Evolutionary conservation across 2,329 filamentous ascomycete genomes (phyloP).

Genomic region (Emericellopsis cladophorae): DNA sequence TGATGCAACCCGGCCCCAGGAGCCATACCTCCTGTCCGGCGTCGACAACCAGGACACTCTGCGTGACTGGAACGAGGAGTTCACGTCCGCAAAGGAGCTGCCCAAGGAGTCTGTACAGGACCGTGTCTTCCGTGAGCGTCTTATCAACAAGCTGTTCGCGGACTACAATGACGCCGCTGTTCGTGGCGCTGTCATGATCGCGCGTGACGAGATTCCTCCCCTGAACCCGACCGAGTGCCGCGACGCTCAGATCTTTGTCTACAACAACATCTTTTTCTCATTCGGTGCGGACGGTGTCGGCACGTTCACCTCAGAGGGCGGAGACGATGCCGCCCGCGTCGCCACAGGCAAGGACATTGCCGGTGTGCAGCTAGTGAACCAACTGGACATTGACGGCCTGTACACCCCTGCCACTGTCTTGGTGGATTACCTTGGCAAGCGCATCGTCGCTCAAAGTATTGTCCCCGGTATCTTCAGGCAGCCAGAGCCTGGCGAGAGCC

Average conservation of each 20-base stretch:
- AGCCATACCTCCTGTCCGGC: slow-evolving; percentile 80
- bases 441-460: slow-evolving; percentile 94
- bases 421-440: slow-evolving; percentile 92
- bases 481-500: slow-evolving; percentile 90
- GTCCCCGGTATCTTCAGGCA: slow-evolving; percentile 99
- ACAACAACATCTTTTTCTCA: slow-evolving; percentile 99
- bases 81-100: slow-evolving; percentile 90
- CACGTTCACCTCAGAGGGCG: slow-evolving; percentile 91
- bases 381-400: slow-evolving; percentile 86
- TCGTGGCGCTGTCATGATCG: slow-evolving; percentile 82
- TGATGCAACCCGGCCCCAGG: slow-evolving; percentile 82
- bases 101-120: slow-evolving; percentile 91
- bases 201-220: slow-evolving; percentile 81
- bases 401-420: slow-evolving; percentile 95
- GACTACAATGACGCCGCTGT: slow-evolving; percentile 96
- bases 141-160: slow-evolving; percentile 91
- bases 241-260: slow-evolving; percentile 96
- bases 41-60: slow-evolving; percentile 90
- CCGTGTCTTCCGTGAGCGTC: slow-evolving; percentile 84
- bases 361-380: slow-evolving; percentile 90
- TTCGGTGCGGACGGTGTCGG: slow-evolving; percentile 96
- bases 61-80: slow-evolving; percentile 98
- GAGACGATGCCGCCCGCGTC: slow-evolving; percentile 89
- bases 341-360: slow-evolving; percentile 94
- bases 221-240: slow-evolving; percentile 86